These are phyloP conservation scores for Tarenaya hassleriana DNA, from an alignment of 345 rosid species.

Conservation along the genomic window DNA sequence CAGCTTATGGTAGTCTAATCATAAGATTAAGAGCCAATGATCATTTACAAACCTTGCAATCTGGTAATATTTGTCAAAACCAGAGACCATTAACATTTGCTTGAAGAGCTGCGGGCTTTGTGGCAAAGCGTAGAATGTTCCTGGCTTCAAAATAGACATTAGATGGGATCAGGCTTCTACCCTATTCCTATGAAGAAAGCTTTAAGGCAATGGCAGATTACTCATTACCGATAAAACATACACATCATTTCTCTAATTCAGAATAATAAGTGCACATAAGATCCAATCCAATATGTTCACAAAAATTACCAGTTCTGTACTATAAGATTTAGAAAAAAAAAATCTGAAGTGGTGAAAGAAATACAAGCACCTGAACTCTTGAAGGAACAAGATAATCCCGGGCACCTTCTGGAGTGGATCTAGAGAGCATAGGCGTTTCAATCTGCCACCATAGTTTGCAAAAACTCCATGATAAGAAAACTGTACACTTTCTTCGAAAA, in stretches of 20 bases:
- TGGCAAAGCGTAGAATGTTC: conserved; percentile 96
- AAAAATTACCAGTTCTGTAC: not conserved
- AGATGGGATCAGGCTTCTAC: conserved; percentile 33
- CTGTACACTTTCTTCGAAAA: no score
- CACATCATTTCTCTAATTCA: not conserved
- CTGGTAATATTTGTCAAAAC: conserved; percentile 93
- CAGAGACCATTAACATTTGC: conserved; percentile 98
- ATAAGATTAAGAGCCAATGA: conserved; percentile 11
- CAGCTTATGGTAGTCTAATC: conserved; percentile 12
- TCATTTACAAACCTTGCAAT: conserved; percentile 65
- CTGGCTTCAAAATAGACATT: conserved; percentile 74
- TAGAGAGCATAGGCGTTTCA: conserved; percentile 93
- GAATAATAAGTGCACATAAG: not conserved
- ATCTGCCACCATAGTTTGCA: conserved; percentile 60
- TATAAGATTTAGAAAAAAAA: no score
- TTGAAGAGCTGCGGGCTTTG: conserved; percentile 97
- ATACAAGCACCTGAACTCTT: conserved; percentile 73
- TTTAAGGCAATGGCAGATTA: conserved; percentile 6
- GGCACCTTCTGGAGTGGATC: conserved; percentile 98
- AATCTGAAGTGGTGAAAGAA: conserved; percentile 5
- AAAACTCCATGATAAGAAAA: conserved; percentile 39
- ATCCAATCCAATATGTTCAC: not conserved
- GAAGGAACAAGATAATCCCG: conserved; percentile 96
- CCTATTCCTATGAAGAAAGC: conserved; percentile 26
- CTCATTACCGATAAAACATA: not conserved